Conservation (phyloP, 257 asterid genomes). For the Dorcoceras hygrometricum region DNA sequence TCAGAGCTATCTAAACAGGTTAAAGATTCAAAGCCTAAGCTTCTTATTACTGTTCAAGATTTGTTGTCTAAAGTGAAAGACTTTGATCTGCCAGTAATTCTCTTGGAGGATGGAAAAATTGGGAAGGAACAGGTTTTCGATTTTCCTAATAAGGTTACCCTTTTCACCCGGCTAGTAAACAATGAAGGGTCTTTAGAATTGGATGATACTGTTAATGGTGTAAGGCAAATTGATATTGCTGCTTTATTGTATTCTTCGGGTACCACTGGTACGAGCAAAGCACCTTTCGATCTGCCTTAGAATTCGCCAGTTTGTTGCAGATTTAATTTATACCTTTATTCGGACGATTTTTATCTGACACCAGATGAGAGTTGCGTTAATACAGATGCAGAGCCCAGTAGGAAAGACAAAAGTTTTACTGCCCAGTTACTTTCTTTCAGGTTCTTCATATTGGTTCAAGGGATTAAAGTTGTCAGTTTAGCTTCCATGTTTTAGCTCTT, state of each 20-base stretch:
- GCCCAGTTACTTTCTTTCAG: no score
- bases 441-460: no score
- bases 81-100: slow-evolving; percentile 53
- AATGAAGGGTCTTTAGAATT: slow-evolving; percentile 43
- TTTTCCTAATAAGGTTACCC: slow-evolving; percentile 26
- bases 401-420: slow-evolving; percentile 33
- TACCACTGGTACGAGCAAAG: slow-evolving; percentile 86
- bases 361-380: slow-evolving; percentile 46
- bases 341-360: slow-evolving; percentile 24
- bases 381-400: slow-evolving; percentile 46
- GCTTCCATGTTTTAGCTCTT: no score
- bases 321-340: background rate
- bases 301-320: slow-evolving; percentile 3
- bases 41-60: slow-evolving; percentile 66
- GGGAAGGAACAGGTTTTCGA: slow-evolving; percentile 14
- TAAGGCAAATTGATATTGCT: slow-evolving; percentile 65
- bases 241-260: slow-evolving; percentile 89
- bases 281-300: background rate
- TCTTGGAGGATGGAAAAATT: slow-evolving; percentile 30
- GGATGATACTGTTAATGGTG: slow-evolving; percentile 21
- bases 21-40: slow-evolving; percentile 60
- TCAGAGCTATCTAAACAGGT: slow-evolving; percentile 74
- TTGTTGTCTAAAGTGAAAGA: slow-evolving; percentile 54
- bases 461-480: no score
- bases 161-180: slow-evolving; percentile 45